A percentile compares a stretch with the other conserved stretches of the same genome.
Conservation (phyloP, 2,329 filamentous ascomycete genomes). For the Calonectria pseudoreteaudii region DNA sequence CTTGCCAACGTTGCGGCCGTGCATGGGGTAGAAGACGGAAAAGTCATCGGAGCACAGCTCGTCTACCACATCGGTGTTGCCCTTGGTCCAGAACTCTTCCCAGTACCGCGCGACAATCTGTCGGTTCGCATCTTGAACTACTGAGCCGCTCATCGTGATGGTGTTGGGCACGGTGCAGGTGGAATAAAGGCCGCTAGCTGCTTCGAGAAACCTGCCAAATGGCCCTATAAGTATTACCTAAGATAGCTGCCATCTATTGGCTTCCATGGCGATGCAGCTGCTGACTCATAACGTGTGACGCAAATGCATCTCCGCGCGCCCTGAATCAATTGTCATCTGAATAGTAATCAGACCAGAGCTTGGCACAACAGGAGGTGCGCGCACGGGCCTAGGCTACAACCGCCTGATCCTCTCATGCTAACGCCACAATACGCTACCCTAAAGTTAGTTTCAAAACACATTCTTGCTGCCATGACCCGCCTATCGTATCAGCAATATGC, state of each 20-base stretch:
- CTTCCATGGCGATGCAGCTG: neutral
- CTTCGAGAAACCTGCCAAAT: neutral
- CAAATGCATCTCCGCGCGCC: neutral
- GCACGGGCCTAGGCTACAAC: no score
- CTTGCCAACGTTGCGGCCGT: slow-evolving; percentile 24
- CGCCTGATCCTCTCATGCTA: no score
- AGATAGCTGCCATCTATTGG: neutral
- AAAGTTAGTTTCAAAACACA: neutral
- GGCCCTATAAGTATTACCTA: neutral
- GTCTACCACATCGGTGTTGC: slow-evolving; percentile 24
- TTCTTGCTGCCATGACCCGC: no score
- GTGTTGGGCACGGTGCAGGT: neutral
- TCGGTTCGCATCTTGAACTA: neutral
- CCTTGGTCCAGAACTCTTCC: slow-evolving; percentile 30
- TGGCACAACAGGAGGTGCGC: no score
- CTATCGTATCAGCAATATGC: no score
- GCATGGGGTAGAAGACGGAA: slow-evolving; percentile 28
- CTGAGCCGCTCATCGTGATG: slow-evolving; percentile 21
- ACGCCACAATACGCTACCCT: no score
- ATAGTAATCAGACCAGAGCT: no score
- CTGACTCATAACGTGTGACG: neutral
- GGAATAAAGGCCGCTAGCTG: neutral
- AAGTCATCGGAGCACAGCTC: slow-evolving; percentile 28
- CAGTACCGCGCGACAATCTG: neutral
- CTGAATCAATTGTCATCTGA: neutral